Evolutionary conservation across 805 yeast genomes (phyloP), one percentile per base, ranked within the genome.

Genomic region (Saccharomycopsis sp.): DNA sequence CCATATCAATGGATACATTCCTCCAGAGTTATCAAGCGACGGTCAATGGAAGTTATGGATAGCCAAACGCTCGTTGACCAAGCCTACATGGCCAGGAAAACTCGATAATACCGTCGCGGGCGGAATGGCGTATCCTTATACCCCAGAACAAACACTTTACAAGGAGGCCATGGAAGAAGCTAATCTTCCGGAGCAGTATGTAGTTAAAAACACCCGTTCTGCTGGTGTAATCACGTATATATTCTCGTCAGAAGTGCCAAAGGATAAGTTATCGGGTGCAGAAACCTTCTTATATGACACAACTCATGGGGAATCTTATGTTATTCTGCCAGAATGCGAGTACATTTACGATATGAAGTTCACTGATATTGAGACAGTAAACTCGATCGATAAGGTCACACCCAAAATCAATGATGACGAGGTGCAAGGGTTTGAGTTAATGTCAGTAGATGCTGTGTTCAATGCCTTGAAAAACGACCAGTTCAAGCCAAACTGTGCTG

Each of bases 101-200:
- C 78, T 92, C 44, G 99, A 94, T 69, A 93, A 92, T 69, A 90
- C 96, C 0, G 88, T 94, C 3, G 99, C 97, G 0, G 99, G 99
- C 1, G 99, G 99, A 0, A 67, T 94, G 2, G 97, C 96, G 0
- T 78, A 85, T 69, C 97, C 96, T 0, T 75, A 81, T 63, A 89
- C 91, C 0, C 73, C 84, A 1, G 72, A 75, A 67, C 96, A 89
- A 52, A 93, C 97, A 0, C 82, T 85, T 2, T 64, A 88, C 19
- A 94, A 94, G 68, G 99, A 94, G 69, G 83, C 96, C 66, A 77
- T 75, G 60, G 99, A 94, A 66, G 99, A 94, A 67, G 98, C 97
- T 0, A 96, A 96, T 0, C 70, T 93, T n/a, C 63, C 67, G 0
- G 73, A 75, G 54, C 77, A 73, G 0, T 79, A 82, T 59, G 84